Conservation (phyloP, 805 yeast species). For the Lipomyces mesembrius region DNA sequence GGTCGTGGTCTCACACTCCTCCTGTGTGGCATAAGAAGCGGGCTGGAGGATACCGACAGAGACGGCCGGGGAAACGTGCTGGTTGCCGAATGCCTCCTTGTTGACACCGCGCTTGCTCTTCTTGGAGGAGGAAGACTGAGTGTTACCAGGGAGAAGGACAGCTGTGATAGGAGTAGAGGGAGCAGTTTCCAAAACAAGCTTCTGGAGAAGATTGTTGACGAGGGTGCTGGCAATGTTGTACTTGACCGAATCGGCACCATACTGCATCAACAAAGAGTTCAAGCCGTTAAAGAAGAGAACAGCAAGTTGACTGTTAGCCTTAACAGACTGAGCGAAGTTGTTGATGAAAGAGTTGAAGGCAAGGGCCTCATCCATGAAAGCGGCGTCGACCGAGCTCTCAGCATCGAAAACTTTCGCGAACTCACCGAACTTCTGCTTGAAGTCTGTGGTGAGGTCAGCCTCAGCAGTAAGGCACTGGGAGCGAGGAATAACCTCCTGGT, state of each 20-base stretch:
- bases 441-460: conserved; percentile 25
- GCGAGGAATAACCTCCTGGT: conserved; percentile 34
- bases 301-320: conserved; percentile 35
- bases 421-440: conserved; percentile 30
- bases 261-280: conserved; percentile 28
- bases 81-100: conserved; percentile 35
- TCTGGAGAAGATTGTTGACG: conserved; percentile 36
- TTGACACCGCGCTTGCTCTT: conserved; percentile 34
- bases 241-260: conserved; percentile 36
- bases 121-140: conserved; percentile 29
- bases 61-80: conserved; percentile 35
- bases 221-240: conserved; percentile 33
- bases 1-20: conserved; percentile 45
- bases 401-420: conserved; percentile 31
- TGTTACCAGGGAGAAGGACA: conserved; percentile 35
- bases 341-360: conserved; percentile 35
- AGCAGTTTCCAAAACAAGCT: conserved; percentile 35
- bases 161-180: conserved; percentile 35
- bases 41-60: conserved; percentile 36
- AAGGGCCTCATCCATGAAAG: conserved; percentile 38
- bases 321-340: conserved; percentile 31
- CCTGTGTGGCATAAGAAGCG: conserved; percentile 40
- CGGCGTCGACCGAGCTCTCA: conserved; percentile 28
- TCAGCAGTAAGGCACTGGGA: conserved; percentile 32
- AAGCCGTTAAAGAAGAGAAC: conserved; percentile 34